Percentiles rank a stretch among this genome's conserved stretches.
phyloP scores from a whole-genome alignment of 2,329 filamentous ascomycete genomes.

The Mariannaea sp. region DNA sequence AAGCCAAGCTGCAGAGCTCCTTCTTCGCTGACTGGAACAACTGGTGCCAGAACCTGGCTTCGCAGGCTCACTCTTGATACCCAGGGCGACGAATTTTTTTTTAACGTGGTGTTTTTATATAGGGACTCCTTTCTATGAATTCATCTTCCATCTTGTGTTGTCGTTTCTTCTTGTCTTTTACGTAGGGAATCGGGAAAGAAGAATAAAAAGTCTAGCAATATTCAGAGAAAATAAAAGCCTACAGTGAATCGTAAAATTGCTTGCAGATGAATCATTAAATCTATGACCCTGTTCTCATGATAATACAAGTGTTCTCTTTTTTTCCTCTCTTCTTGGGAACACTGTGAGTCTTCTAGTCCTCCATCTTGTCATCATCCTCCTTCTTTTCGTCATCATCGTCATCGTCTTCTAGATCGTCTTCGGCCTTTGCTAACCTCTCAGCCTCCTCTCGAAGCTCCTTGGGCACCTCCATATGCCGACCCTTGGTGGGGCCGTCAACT shows the following conservation, averaged over 20 bases:
- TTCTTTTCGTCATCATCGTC: constrained; percentile 69
- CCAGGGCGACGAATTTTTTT: constrained; percentile 3
- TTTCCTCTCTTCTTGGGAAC: constrained; percentile 24
- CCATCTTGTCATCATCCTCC: constrained; percentile 80
- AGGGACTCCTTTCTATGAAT: background rate
- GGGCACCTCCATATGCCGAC: constrained; percentile 90
- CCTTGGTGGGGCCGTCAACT: constrained; percentile 84
- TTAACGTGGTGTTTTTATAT: background rate
- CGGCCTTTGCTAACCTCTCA: constrained; percentile 88
- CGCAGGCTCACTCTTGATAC: constrained; percentile 38
- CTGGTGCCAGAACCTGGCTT: constrained; percentile 64
- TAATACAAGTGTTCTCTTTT: constrained; percentile 42
- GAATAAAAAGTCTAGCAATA: background rate
- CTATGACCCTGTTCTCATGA: constrained; percentile 44
- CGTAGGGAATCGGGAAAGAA: constrained; percentile 22
- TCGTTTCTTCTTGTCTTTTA: no score
- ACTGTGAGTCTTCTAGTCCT: constrained; percentile 79
- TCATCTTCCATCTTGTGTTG: no score
- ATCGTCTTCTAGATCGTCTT: constrained; percentile 79
- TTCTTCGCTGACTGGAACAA: constrained; percentile 78
- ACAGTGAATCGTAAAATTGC: constrained; percentile 19
- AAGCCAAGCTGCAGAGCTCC: constrained; percentile 63
- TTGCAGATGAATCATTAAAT: constrained; percentile 42
- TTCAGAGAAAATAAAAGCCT: constrained; percentile 2
- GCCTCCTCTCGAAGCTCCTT: constrained; percentile 90